phyloP scores from a whole-genome alignment of 495 filamentous ascomycete species.

The Aspergillus funiculosus region DNA sequence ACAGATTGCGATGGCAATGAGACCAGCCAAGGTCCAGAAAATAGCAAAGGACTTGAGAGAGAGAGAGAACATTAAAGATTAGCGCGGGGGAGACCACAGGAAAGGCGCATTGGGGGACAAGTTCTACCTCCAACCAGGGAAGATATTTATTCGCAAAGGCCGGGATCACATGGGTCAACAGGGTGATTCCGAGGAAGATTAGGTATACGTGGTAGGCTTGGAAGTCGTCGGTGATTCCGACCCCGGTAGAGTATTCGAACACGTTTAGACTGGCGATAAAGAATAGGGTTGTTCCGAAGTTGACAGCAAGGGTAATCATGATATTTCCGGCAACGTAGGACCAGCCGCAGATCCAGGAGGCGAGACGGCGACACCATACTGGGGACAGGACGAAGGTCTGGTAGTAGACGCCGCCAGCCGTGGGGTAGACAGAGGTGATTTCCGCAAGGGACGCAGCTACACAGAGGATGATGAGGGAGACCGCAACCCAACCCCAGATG shows the following conservation, averaged over 20 bases:
- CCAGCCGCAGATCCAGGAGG: conserved; percentile 67
- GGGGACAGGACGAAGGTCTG: conserved; percentile 62
- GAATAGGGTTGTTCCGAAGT: conserved; percentile 25
- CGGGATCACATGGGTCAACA: conserved; percentile 30
- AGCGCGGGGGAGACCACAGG: conserved; percentile 19
- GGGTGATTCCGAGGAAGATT: conserved; percentile 55
- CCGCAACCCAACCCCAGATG: conserved; percentile 65
- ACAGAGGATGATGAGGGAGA: conserved; percentile 63
- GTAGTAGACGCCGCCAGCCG: conserved; percentile 64
- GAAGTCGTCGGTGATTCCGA: conserved; percentile 22
- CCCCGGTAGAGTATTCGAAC: conserved; percentile 38
- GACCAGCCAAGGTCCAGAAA: conserved; percentile 53
- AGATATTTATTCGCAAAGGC: conserved; percentile 24
- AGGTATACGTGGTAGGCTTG: conserved; percentile 44
- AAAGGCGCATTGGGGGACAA: conserved; percentile 29
- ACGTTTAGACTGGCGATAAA: conserved; percentile 25
- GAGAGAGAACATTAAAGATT: conserved; percentile 21
- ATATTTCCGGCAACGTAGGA: conserved; percentile 63
- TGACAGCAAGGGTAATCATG: conserved; percentile 35
- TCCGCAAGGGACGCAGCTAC: conserved; percentile 69
- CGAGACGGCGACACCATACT: conserved; percentile 44
- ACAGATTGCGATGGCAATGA: conserved; percentile 54
- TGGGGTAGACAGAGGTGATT: conserved; percentile 68
- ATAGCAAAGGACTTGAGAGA: conserved; percentile 53
- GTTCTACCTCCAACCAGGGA: conserved; percentile 37